A percentile compares a stretch with the other conserved stretches of the same genome.
phyloP scores from a whole-genome alignment of 2,329 filamentous ascomycete species.

The Xylaria sp. region DNA sequence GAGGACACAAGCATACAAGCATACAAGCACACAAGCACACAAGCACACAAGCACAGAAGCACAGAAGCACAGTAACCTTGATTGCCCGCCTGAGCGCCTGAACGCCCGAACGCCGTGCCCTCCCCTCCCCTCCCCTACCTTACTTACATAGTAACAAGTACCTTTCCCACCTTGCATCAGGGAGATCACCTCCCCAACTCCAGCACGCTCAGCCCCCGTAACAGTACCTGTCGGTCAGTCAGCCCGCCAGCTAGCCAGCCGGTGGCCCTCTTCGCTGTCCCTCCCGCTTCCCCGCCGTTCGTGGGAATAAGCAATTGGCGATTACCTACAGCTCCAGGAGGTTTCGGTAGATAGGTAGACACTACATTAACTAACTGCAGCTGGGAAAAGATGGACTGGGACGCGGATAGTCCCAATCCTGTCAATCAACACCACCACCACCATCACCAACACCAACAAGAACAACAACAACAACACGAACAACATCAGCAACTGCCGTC shows the following conservation, averaged over 20 bases:
- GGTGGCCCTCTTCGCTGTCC: not conserved
- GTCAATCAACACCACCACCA: not conserved
- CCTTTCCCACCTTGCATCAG: no score
- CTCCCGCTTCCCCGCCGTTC: conserved; percentile 3
- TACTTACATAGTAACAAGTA: not conserved
- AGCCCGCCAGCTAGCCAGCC: not conserved
- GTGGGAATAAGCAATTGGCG: conserved; percentile 14
- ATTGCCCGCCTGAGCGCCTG: no score
- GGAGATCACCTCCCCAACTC: no score
- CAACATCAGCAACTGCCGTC: conserved; percentile 6
- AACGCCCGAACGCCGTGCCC: conserved; percentile 16
- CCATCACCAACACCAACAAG: not conserved
- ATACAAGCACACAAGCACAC: no score
- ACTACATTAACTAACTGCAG: not conserved
- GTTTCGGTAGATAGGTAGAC: not conserved
- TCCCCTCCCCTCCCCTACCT: not conserved
- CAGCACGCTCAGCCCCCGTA: not conserved
- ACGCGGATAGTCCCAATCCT: conserved; percentile 10
- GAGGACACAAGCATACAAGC: no score
- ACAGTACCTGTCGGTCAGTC: conserved; percentile 1
- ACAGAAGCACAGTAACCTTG: no score
- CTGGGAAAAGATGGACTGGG: conserved; percentile 28
- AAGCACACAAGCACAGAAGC: no score
- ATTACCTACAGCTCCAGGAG: no score
- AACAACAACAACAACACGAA: not conserved